Evolutionary conservation across 2,329 filamentous ascomycete species (phyloP), one percentile per base, ranked within the genome.

Genomic region (Catunica adiposa): DNA sequence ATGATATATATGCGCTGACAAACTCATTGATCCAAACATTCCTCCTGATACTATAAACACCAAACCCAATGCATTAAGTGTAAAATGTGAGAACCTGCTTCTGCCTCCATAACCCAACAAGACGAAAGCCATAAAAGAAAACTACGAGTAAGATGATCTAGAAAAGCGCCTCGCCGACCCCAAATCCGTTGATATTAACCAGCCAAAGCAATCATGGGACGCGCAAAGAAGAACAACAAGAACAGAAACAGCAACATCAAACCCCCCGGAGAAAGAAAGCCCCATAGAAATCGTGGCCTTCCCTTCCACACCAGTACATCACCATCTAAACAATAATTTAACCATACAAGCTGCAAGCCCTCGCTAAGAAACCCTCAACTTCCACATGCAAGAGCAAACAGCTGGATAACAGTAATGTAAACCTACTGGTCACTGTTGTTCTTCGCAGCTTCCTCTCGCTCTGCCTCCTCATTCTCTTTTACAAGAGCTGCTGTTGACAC

Each of bases 401-500:
- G 25, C 6, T 17, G 40, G 40, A 44, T 22, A 44, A 44, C 40
- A 44, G 40, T 44, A 44, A 44, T 44, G 20, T 44, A 44, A 44
- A 44, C 40, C 40, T 44, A 44, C 40, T 44, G 9, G 11, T 17
- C 40, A 44, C 40, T 44, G 40, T 44, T 44, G 15, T 44, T 44
- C 40, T 44, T n/a, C 59, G 74, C 73, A 52, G 75, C 74, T 55
- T 75, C 74, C 22, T 76, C 65, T 57, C 74, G 66, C 61, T 77
- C 70, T 1, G 73, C 74, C 61, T 78, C 76, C 61, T 78, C 76
- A 59, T 77, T 76, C 65, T 78, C 75, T 44, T 70, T 68, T 63
- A 73, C 65, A 14, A 77, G 64, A 25, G 68, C 73, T 61, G 73
- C 70, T 61, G 76, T 74, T n/a, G 40, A 44, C 14, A 17, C 40